Percentiles rank a stretch among this genome's conserved stretches.
These are phyloP conservation scores for Aspergillus chevalieri DNA, from an alignment of 2,329 filamentous ascomycete species.

Conservation along the genomic window DNA sequence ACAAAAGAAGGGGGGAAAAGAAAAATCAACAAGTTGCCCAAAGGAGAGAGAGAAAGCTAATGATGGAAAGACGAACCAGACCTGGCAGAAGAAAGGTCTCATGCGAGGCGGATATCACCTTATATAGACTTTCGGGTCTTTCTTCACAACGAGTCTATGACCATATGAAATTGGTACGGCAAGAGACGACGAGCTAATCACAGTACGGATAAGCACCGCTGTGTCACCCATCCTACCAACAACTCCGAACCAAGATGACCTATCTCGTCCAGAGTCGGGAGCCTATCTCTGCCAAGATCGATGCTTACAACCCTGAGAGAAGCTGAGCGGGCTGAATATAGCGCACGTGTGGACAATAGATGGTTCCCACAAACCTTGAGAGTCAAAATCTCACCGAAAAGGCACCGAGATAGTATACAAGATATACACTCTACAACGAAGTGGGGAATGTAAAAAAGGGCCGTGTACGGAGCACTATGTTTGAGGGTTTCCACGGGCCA, in stretches of 20 bases:
- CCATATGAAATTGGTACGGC: no score
- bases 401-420: not conserved
- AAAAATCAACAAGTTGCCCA: not conserved
- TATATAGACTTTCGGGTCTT: not conserved
- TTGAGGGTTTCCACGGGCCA: not conserved
- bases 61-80: not conserved
- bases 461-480: not conserved
- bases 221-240: not conserved
- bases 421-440: not conserved
- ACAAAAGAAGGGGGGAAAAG: not conserved
- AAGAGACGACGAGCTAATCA: not conserved
- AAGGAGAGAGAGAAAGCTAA: not conserved
- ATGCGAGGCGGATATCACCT: not conserved
- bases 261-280: not conserved
- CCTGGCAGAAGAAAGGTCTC: not conserved
- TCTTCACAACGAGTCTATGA: not conserved
- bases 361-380: not conserved
- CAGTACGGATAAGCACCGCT: not conserved
- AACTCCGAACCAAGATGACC: not conserved
- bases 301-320: not conserved
- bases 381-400: not conserved
- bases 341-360: not conserved
- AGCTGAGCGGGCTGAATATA: not conserved
- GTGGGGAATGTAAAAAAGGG: not conserved
- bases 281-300: not conserved